phyloP scores from a whole-genome alignment of 257 asterid species.

The Scutellaria baicalensis region DNA sequence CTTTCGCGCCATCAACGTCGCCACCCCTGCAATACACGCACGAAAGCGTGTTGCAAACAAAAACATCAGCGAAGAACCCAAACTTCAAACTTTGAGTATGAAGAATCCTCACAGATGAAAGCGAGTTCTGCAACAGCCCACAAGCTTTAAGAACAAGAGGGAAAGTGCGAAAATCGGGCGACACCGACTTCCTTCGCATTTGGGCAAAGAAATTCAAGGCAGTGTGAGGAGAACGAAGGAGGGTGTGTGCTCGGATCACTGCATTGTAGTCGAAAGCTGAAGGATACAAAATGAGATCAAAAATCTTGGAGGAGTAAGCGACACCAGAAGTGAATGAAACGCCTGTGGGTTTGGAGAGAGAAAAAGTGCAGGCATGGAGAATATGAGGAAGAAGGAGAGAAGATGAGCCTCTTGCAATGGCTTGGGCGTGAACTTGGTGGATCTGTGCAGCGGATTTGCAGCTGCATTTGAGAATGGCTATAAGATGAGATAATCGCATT shows the following conservation, averaged over 20 bases:
- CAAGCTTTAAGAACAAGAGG: conserved; percentile 71
- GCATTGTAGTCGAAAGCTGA: conserved; percentile 58
- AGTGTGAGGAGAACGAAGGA: conserved; percentile 35
- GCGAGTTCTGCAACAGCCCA: conserved; percentile 26
- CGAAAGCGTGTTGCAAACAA: conserved; percentile 49
- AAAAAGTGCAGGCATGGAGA: conserved; percentile 49
- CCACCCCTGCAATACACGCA: conserved; percentile 31
- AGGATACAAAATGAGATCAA: conserved; percentile 49
- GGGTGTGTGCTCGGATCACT: conserved; percentile 57
- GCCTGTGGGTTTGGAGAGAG: conserved; percentile 12
- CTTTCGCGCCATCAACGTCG: conserved; percentile 24
- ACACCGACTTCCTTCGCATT: conserved; percentile 51
- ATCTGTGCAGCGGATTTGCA: conserved; percentile 49
- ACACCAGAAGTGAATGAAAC: not conserved
- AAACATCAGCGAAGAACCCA: conserved; percentile 57
- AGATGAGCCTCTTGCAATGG: conserved; percentile 38
- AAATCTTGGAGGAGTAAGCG: conserved; percentile 42
- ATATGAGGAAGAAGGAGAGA: conserved; percentile 44
- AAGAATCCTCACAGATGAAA: conserved; percentile 26
- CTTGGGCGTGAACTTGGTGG: conserved; percentile 68
- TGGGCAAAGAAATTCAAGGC: conserved; percentile 32
- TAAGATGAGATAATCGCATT: conserved; percentile 31
- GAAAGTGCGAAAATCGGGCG: conserved; percentile 59
- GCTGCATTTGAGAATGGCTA: conserved; percentile 23
- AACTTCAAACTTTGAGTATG: conserved; percentile 49